Evolutionary conservation across 2,329 filamentous ascomycete genomes (phyloP).

Genomic region (Apiospora saccharicola): DNA sequence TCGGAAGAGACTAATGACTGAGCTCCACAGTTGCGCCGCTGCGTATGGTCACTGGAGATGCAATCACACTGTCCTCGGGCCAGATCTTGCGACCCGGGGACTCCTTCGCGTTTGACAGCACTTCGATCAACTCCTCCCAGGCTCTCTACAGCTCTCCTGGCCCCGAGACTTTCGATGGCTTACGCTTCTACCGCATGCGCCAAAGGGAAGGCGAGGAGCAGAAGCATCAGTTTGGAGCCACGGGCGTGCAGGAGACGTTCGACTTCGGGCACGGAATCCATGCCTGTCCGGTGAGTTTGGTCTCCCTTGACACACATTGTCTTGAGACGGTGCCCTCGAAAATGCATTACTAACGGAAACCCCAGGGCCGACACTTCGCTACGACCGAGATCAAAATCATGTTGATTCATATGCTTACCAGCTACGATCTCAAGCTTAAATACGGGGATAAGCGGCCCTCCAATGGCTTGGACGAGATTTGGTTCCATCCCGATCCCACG

Average conservation of each 20-base stretch:
- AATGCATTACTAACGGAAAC: too few relatives aligned
- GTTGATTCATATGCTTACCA: background rate
- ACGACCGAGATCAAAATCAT: constrained; percentile 5
- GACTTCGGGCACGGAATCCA: constrained; percentile 8
- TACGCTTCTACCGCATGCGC: constrained; percentile 12
- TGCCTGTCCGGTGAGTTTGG: background rate
- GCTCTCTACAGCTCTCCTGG: constrained; percentile 1
- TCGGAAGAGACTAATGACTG: background rate
- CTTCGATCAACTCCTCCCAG: background rate
- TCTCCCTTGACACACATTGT: background rate
- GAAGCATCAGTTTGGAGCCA: constrained; percentile 7
- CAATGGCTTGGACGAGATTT: constrained; percentile 11
- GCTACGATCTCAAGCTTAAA: constrained; percentile 7
- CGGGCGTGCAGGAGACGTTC: background rate
- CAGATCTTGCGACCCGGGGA: background rate
- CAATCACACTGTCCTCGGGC: constrained; percentile 6
- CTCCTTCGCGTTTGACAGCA: constrained; percentile 13
- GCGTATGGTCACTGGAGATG: background rate
- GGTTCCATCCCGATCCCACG: background rate
- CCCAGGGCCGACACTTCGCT: background rate
- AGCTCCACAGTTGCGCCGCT: background rate
- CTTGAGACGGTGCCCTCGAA: background rate
- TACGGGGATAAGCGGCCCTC: background rate
- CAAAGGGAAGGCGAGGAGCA: background rate
- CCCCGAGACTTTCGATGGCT: constrained; percentile 4